Percentiles rank a stretch among this genome's conserved stretches.
Evolutionary conservation across 306 rosid species (phyloP).

Genomic region (Cucurbita ficifolia): DNA sequence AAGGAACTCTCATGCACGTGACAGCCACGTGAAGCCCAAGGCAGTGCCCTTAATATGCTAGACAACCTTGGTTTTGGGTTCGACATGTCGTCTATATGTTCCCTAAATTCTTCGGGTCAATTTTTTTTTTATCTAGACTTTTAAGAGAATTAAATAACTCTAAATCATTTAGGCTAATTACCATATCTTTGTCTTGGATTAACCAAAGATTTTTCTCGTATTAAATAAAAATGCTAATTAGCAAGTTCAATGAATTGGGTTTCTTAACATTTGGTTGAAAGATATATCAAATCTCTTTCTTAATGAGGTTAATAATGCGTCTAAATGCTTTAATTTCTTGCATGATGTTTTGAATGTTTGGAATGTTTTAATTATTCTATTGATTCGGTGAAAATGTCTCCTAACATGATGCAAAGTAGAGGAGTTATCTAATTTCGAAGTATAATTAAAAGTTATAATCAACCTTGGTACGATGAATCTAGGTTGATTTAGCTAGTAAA

Average conservation of each 20-base stretch:
- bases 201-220: not conserved
- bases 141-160: not conserved
- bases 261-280: not conserved
- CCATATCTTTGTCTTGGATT: constrained; percentile 4
- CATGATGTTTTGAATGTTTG: not conserved
- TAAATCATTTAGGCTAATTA: not conserved
- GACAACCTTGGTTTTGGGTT: not conserved
- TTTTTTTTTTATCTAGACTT: not conserved
- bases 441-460: too few species aligned
- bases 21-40: not conserved
- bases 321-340: not conserved
- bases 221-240: not conserved
- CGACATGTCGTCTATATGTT: constrained; percentile 6
- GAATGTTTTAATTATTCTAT: too few species aligned
- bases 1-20: not conserved
- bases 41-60: not conserved
- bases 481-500: too few species aligned
- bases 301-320: too few species aligned
- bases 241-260: not conserved
- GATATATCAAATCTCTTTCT: not conserved
- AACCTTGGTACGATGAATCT: too few species aligned
- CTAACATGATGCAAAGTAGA: too few species aligned
- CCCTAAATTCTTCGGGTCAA: not conserved
- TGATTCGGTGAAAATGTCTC: too few species aligned
- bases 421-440: too few species aligned